These are phyloP conservation scores for Globisporangium mamillatum DNA, from an alignment of 352 stramenopile species.

Conservation along the genomic window DNA sequence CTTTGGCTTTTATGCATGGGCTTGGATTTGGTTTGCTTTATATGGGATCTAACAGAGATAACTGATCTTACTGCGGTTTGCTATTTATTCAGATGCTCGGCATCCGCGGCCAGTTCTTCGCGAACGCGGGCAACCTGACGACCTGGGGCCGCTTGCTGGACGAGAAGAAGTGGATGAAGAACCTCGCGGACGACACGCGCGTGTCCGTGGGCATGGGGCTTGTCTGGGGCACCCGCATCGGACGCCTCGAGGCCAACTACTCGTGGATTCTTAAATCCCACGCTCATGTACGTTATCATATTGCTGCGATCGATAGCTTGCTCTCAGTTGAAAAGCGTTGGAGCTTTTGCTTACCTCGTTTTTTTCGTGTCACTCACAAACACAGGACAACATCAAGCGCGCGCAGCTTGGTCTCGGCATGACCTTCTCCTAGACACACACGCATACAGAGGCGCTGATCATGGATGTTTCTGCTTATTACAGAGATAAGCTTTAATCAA, in stretches of 20 bases:
- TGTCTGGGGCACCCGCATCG: constrained; percentile 84
- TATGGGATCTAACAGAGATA: neutral
- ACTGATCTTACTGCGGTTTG: neutral
- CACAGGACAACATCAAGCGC: constrained; percentile 84
- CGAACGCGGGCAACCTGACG: constrained; percentile 88
- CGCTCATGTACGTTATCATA: constrained; percentile 47
- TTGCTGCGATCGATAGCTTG: neutral
- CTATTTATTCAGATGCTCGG: constrained; percentile 56
- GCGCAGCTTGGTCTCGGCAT: constrained; percentile 82
- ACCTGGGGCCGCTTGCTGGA: constrained; percentile 82
- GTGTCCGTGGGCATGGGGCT: constrained; percentile 84
- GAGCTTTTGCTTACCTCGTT: neutral
- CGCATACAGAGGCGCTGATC: too few species aligned
- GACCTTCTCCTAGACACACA: constrained; percentile 72
- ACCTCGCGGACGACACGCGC: constrained; percentile 83
- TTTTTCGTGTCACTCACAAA: constrained; percentile 8
- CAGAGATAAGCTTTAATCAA: neutral
- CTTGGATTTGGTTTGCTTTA: neutral
- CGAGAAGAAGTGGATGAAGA: constrained; percentile 90
- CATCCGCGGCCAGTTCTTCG: constrained; percentile 87
- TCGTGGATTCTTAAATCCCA: constrained; percentile 89
- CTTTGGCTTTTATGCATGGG: neutral
- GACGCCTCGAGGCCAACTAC: constrained; percentile 90
- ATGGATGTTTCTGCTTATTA: neutral
- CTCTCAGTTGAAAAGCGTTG: neutral